Evolutionary conservation across 352 stramenopile genomes (phyloP).

Genomic region (Phytophthora foliorum): DNA sequence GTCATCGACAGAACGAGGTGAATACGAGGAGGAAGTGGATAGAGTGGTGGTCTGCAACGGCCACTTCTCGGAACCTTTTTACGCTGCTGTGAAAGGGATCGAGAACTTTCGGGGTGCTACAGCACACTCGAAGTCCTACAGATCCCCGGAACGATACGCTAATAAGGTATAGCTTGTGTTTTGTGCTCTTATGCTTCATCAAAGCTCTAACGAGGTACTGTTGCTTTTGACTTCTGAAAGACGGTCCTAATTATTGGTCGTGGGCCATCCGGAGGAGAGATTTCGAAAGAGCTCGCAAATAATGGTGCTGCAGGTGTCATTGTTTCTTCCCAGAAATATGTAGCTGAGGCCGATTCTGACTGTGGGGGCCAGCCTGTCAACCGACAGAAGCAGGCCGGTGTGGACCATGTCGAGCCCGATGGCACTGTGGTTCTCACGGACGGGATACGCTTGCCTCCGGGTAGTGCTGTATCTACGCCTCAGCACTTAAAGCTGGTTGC

Average conservation of each 20-base stretch:
- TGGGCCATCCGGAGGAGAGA: constrained; percentile 65
- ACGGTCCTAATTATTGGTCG: constrained; percentile 56
- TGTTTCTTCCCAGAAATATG: constrained; percentile 46
- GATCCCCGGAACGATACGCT: constrained; percentile 31
- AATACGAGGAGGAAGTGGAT: constrained; percentile 60
- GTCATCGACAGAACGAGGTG: constrained; percentile 26
- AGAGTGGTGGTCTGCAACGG: constrained; percentile 73
- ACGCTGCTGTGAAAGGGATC: constrained; percentile 42
- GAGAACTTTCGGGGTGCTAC: constrained; percentile 43
- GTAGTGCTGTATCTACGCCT: constrained; percentile 6
- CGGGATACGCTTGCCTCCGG: constrained; percentile 6
- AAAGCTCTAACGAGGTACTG: background rate
- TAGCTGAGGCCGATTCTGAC: background rate
- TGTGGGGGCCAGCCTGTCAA: background rate
- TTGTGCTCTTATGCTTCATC: background rate
- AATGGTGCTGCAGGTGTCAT: constrained; percentile 41
- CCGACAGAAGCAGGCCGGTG: background rate
- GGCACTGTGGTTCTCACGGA: constrained; percentile 20
- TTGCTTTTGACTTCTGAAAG: constrained; percentile 27
- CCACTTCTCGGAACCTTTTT: constrained; percentile 61
- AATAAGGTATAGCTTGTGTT: constrained; percentile 24
- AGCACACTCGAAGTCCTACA: constrained; percentile 51
- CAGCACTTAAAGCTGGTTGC: background rate
- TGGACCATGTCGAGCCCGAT: constrained; percentile 18
- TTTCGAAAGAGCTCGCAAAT: constrained; percentile 56